Evolutionary conservation across 768 basidiomycete genomes (phyloP).

Genomic region (Pleurotus cornucopiae): DNA sequence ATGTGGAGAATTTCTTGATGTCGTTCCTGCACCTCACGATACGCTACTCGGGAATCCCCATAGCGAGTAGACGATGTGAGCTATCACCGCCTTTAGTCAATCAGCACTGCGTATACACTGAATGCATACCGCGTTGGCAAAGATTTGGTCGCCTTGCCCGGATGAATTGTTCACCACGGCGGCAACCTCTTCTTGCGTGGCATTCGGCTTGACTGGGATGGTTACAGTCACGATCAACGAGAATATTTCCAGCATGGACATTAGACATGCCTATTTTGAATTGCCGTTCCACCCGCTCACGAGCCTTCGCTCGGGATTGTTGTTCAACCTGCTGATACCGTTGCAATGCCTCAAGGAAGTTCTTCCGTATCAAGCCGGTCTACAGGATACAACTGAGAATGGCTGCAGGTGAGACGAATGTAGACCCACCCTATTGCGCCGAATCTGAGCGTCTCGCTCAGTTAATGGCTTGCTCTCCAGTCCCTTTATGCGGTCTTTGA

Average conservation of each 20-base stretch:
- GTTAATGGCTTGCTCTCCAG: slow-evolving; percentile 33
- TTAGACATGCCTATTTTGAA: slow-evolving; percentile 59
- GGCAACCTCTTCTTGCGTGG: slow-evolving; percentile 74
- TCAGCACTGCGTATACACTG: slow-evolving; percentile 6
- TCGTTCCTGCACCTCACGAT: slow-evolving; percentile 84
- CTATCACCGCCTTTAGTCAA: slow-evolving; percentile 28
- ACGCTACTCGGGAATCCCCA: slow-evolving; percentile 76
- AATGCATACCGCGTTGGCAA: slow-evolving; percentile 62
- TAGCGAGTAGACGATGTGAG: slow-evolving; percentile 76
- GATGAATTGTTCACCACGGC: slow-evolving; percentile 50
- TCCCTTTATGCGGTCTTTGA: slow-evolving; percentile 58
- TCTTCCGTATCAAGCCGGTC: slow-evolving; percentile 57
- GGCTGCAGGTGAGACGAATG: not conserved
- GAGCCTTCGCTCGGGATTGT: slow-evolving; percentile 60
- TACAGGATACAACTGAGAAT: slow-evolving; percentile 19
- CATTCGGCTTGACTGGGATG: slow-evolving; percentile 75
- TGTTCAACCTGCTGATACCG: slow-evolving; percentile 76
- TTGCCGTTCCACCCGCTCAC: slow-evolving; percentile 68
- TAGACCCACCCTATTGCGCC: slow-evolving; percentile 32
- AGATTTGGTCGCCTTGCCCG: slow-evolving; percentile 65
- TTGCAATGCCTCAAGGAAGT: slow-evolving; percentile 74
- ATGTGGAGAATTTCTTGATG: slow-evolving; percentile 84
- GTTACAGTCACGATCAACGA: no score
- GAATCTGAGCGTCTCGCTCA: slow-evolving; percentile 30
- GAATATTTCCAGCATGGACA: slow-evolving; percentile 1